A percentile compares a stretch with the other conserved stretches of the same genome.
These are phyloP conservation scores for Alternaria atra DNA, from an alignment of 2,329 filamentous ascomycete genomes.

Conservation along the genomic window DNA sequence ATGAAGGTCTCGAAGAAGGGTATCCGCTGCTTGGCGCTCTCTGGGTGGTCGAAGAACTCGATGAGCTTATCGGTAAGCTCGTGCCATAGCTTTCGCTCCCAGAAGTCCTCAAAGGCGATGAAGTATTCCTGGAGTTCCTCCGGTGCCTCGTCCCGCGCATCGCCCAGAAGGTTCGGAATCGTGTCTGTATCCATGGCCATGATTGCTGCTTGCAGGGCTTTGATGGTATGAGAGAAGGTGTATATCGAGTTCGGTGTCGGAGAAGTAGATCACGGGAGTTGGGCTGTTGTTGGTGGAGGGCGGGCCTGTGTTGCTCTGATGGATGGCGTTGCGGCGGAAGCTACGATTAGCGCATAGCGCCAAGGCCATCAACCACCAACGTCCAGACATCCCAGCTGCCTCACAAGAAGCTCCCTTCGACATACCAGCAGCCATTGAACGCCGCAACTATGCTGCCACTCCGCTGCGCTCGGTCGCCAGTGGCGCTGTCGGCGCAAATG, in stretches of 20 bases:
- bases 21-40: constrained; percentile 85
- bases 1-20: constrained; percentile 94
- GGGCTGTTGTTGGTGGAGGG: constrained; percentile 24
- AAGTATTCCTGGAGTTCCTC: constrained; percentile 88
- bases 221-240: background rate
- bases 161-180: constrained; percentile 89
- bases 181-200: constrained; percentile 81
- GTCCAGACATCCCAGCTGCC: constrained; percentile 31
- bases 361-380: constrained; percentile 33
- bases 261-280: constrained; percentile 12
- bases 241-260: constrained; percentile 4
- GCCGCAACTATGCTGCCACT: constrained; percentile 51
- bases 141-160: constrained; percentile 87
- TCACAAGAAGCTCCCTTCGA: constrained; percentile 37
- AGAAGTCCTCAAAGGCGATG: constrained; percentile 92
- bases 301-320: constrained; percentile 33
- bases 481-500: constrained; percentile 46
- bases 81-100: constrained; percentile 99
- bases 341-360: constrained; percentile 29
- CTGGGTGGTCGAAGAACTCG: constrained; percentile 83
- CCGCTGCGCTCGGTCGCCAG: constrained; percentile 52
- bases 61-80: constrained; percentile 91
- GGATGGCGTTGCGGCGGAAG: constrained; percentile 34
- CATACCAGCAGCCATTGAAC: constrained; percentile 49
- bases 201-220: constrained; percentile 11